phyloP scores from a whole-genome alignment of 441 rosid species.

The Gossypium schwendimanii region DNA sequence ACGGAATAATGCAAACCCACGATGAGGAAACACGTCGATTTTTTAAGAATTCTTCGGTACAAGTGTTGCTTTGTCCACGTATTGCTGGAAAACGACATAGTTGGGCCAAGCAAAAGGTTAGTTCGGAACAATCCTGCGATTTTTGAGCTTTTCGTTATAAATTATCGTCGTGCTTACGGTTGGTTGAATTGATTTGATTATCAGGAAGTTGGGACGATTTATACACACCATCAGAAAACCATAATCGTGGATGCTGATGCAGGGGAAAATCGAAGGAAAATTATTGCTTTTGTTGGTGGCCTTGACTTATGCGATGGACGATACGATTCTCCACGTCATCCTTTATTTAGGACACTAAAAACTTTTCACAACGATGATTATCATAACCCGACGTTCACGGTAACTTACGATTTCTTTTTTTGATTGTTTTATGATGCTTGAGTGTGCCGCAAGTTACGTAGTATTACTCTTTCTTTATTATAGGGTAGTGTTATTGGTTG shows the following conservation, averaged over 20 bases:
- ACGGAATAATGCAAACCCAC: slow-evolving; percentile 94
- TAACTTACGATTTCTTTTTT: slow-evolving; percentile 23
- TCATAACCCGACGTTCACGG: slow-evolving; percentile 87
- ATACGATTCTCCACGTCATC: slow-evolving; percentile 88
- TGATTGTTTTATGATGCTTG: background rate
- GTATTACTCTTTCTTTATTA: slow-evolving; percentile 9
- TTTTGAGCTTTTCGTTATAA: background rate
- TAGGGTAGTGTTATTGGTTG: slow-evolving; percentile 59
- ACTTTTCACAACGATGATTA: slow-evolving; percentile 78
- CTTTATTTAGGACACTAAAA: slow-evolving; percentile 60
- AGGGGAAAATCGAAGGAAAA: slow-evolving; percentile 65
- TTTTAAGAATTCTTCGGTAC: slow-evolving; percentile 89
- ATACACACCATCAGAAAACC: slow-evolving; percentile 94
- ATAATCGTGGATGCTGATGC: slow-evolving; percentile 95
- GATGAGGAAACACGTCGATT: slow-evolving; percentile 95
- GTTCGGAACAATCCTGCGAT: too few species aligned
- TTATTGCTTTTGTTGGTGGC: slow-evolving; percentile 92
- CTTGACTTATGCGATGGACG: slow-evolving; percentile 97
- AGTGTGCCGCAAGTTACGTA: background rate
- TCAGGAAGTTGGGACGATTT: slow-evolving; percentile 93
- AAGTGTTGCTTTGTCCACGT: slow-evolving; percentile 85
- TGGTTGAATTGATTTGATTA: slow-evolving; percentile 3
- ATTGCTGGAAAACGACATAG: slow-evolving; percentile 84
- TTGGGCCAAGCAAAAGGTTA: slow-evolving; percentile 83
- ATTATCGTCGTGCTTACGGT: background rate